These are phyloP conservation scores for Phytophthora hibernalis DNA, from an alignment of 352 stramenopile species.

Conservation along the genomic window DNA sequence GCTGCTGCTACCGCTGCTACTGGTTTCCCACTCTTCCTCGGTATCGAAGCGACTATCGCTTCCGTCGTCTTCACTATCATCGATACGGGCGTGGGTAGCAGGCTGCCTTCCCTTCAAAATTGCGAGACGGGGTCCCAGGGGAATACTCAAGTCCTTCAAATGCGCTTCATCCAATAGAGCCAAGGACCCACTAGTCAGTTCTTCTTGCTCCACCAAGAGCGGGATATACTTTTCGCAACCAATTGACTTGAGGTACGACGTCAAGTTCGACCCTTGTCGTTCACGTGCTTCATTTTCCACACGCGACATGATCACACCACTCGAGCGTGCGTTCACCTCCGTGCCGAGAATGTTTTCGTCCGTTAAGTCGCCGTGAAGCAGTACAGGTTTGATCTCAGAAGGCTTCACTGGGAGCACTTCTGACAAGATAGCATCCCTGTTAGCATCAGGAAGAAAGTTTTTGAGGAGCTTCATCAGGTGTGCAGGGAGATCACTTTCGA, in stretches of 20 bases:
- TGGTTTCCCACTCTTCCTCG: slow-evolving; percentile 62
- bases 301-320: slow-evolving; percentile 15
- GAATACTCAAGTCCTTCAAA: slow-evolving; percentile 65
- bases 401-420: slow-evolving; percentile 50
- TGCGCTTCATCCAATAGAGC: slow-evolving; percentile 52
- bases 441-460: slow-evolving; percentile 55
- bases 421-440: slow-evolving; percentile 34
- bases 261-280: slow-evolving; percentile 28
- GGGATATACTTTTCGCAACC: slow-evolving; percentile 63
- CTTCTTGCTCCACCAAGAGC: slow-evolving; percentile 63
- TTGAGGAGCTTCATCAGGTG: slow-evolving; percentile 72
- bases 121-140: slow-evolving; percentile 61
- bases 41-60: slow-evolving; percentile 26
- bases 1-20: slow-evolving; percentile 60
- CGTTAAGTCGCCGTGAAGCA: slow-evolving; percentile 87
- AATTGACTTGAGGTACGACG: slow-evolving; percentile 46
- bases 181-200: slow-evolving; percentile 62
- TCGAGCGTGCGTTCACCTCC: slow-evolving; percentile 12
- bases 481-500: slow-evolving; percentile 59
- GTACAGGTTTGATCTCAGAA: slow-evolving; percentile 45
- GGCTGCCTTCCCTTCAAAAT: slow-evolving; percentile 51
- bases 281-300: slow-evolving; percentile 2
- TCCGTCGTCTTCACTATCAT: slow-evolving; percentile 40
- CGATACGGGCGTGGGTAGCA: slow-evolving; percentile 18
- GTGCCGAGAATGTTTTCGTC: slow-evolving; percentile 84